Percentiles rank a stretch among this genome's conserved stretches.
phyloP scores from a whole-genome alignment of 345 rosid genomes.

The Rubroshorea leprosula region DNA sequence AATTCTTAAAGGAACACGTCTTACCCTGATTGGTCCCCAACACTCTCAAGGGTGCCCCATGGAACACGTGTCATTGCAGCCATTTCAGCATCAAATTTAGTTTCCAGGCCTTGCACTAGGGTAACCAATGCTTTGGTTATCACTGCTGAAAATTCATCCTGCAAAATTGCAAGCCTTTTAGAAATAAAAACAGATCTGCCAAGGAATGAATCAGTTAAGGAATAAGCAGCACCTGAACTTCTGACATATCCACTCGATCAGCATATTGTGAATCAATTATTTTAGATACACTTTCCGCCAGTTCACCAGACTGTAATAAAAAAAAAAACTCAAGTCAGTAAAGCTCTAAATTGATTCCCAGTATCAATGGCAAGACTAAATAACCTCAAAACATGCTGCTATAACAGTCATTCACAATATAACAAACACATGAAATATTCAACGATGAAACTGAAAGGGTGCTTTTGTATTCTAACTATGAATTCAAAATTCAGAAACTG shows the following conservation, averaged over 20 bases:
- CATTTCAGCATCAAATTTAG: constrained; percentile 95
- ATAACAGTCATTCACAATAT: no score
- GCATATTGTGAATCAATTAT: constrained; percentile 82
- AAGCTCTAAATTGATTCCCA: constrained; percentile 1
- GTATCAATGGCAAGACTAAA: background rate
- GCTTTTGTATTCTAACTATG: background rate
- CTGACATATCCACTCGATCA: constrained; percentile 81
- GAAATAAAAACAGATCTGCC: constrained; percentile 15
- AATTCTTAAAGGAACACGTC: constrained; percentile 7
- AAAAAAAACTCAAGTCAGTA: constrained; percentile 22
- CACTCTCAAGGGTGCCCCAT: constrained; percentile 96
- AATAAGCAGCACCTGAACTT: constrained; percentile 65
- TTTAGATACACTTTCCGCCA: constrained; percentile 92
- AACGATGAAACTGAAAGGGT: no score
- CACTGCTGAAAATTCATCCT: constrained; percentile 97
- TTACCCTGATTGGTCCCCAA: constrained; percentile 97
- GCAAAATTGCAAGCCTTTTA: constrained; percentile 25
- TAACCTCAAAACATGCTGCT: background rate
- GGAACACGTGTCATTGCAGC: constrained; percentile 93
- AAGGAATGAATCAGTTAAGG: constrained; percentile 8
- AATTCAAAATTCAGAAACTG: constrained; percentile 28
- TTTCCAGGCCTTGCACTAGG: constrained; percentile 88
- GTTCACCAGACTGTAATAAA: constrained; percentile 72
- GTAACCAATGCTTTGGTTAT: constrained; percentile 85
- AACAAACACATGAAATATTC: no score